A percentile compares a stretch with the other conserved stretches of the same genome.
phyloP scores from a whole-genome alignment of 2,329 filamentous ascomycete species.

The Penicillium sp. region DNA sequence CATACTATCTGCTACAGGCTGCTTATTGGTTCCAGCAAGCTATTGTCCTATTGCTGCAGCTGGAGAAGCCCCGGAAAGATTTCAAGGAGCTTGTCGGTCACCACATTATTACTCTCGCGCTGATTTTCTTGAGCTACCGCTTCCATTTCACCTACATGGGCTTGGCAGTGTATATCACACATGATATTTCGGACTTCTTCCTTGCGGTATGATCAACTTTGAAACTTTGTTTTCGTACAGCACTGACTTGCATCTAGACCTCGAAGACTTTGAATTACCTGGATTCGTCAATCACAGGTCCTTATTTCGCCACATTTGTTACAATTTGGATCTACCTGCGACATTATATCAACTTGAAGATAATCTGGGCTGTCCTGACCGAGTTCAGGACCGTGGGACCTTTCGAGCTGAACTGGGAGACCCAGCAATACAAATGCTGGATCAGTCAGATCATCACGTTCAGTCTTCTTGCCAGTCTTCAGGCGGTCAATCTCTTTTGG shows the following conservation, averaged over 20 bases:
- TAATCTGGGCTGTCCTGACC: constrained; percentile 45
- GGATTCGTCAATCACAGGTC: constrained; percentile 70
- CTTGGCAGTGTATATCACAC: constrained; percentile 86
- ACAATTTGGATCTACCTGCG: constrained; percentile 83
- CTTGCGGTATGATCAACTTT: constrained; percentile 63
- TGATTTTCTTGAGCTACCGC: constrained; percentile 84
- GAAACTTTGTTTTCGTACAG: neutral
- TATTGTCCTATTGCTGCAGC: constrained; percentile 76
- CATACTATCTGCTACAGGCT: constrained; percentile 92
- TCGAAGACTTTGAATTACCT: constrained; percentile 92
- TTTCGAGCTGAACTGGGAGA: constrained; percentile 47
- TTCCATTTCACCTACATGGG: constrained; percentile 98
- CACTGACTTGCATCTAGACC: constrained; percentile 50
- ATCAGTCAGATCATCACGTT: constrained; percentile 47
- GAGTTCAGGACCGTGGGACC: constrained; percentile 47
- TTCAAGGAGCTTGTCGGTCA: constrained; percentile 90
- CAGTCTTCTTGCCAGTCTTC: constrained; percentile 40
- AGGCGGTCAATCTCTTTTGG: constrained; percentile 46
- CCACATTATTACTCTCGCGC: constrained; percentile 79
- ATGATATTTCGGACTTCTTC: constrained; percentile 95
- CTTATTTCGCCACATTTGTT: constrained; percentile 82
- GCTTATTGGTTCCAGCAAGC: constrained; percentile 95
- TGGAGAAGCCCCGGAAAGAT: constrained; percentile 93
- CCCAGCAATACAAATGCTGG: constrained; percentile 48
- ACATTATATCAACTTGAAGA: constrained; percentile 59